These are phyloP conservation scores for Lathyrus sativus DNA, from an alignment of 306 rosid species.

Conservation along the genomic window DNA sequence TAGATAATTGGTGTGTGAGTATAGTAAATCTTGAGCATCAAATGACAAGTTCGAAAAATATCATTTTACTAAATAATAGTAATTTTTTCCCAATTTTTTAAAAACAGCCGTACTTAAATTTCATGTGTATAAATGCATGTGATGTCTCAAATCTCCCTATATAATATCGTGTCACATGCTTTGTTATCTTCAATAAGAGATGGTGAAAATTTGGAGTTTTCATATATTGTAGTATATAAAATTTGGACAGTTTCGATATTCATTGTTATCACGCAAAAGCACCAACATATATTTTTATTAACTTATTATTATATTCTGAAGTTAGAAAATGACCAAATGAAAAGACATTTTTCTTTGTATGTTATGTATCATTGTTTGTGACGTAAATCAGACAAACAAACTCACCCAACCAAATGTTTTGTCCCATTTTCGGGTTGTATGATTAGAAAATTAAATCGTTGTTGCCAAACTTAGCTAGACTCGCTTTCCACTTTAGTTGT, in stretches of 20 bases:
- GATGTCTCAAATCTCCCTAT: neutral
- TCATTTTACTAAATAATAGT: no score
- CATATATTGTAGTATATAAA: neutral
- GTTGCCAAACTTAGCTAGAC: no score
- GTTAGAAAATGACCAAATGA: neutral
- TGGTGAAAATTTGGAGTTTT: neutral
- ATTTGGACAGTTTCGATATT: neutral
- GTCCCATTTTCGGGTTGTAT: no score
- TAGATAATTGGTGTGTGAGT: no score
- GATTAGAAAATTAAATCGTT: no score
- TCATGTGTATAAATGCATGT: neutral
- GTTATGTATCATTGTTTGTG: neutral
- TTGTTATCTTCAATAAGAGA: neutral
- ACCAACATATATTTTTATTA: neutral
- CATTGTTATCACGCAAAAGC: neutral
- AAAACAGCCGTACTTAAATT: no score
- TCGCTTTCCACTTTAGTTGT: no score
- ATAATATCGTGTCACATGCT: neutral
- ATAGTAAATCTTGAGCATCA: no score
- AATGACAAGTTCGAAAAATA: no score
- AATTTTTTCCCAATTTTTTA: no score
- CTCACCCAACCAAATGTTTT: neutral
- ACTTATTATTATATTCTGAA: neutral
- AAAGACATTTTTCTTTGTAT: neutral
- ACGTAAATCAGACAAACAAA: neutral